These are phyloP conservation scores for Maudiozyma bulderi DNA, from an alignment of 805 yeast genomes.

Conservation along the genomic window DNA sequence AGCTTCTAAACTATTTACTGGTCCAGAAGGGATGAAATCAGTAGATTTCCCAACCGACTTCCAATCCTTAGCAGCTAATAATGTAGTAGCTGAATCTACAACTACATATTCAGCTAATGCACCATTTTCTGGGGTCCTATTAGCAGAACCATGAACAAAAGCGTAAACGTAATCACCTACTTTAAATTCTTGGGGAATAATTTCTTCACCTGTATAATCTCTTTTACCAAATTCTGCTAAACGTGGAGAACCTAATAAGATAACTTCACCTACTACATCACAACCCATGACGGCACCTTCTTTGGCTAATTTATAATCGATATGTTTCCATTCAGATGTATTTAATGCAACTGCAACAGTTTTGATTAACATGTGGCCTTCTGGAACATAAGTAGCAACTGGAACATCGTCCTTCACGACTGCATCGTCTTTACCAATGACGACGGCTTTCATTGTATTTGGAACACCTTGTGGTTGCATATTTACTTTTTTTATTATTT, in stretches of 20 bases:
- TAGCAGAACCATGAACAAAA: conserved; percentile 44
- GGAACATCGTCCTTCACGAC: conserved; percentile 23
- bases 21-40: conserved; percentile 17
- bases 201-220: neutral
- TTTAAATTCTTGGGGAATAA: conserved; percentile 14
- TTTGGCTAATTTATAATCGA: conserved; percentile 31
- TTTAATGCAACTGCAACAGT: conserved; percentile 50
- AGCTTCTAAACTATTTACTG: conserved; percentile 44
- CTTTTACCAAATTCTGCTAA: conserved; percentile 6
- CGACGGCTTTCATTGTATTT: conserved; percentile 34
- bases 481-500: neutral
- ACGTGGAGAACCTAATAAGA: conserved; percentile 37
- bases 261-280: conserved; percentile 52
- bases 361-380: conserved; percentile 36
- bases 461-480: conserved; percentile 16
- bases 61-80: conserved; percentile 14
- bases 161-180: conserved; percentile 51
- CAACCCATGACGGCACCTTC: conserved; percentile 47
- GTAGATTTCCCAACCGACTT: neutral
- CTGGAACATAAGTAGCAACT: conserved; percentile 30
- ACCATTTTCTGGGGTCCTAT: conserved; percentile 37
- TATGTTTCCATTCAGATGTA: conserved; percentile 65
- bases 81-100: conserved; percentile 26
- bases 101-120: conserved; percentile 48
- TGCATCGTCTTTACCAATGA: conserved; percentile 29